Percentiles rank a stretch among this genome's conserved stretches.
phyloP scores from a whole-genome alignment of 169 alveolate species.

The Eimeria tenella region DNA sequence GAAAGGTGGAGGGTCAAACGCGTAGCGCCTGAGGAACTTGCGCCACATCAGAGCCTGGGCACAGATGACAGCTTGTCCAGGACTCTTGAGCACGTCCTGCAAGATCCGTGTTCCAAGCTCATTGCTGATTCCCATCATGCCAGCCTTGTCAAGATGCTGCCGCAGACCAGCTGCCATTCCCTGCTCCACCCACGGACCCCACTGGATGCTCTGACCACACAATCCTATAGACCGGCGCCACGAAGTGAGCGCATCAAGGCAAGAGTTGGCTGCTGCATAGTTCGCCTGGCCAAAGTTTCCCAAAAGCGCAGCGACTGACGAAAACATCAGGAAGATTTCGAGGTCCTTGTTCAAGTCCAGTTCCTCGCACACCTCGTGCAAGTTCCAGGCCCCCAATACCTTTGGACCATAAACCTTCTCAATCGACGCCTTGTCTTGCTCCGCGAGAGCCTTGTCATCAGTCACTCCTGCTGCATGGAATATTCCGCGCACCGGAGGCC shows the following conservation, averaged over 20 bases:
- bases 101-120: constrained; percentile 84
- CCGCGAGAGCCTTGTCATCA: constrained; percentile 80
- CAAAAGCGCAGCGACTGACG: constrained; percentile 85
- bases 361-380: constrained; percentile 82
- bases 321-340: constrained; percentile 82
- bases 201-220: constrained; percentile 84
- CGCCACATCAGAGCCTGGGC: constrained; percentile 85
- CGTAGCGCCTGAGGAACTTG: constrained; percentile 81
- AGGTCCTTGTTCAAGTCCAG: constrained; percentile 73
- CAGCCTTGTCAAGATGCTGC: constrained; percentile 85
- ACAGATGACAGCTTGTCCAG: constrained; percentile 78
- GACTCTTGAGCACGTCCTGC: constrained; percentile 69
- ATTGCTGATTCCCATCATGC: constrained; percentile 85
- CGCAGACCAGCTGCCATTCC: constrained; percentile 82
- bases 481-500: constrained; percentile 78
- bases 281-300: constrained; percentile 87
- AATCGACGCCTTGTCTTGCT: constrained; percentile 78
- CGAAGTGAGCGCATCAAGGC: constrained; percentile 83
- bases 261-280: constrained; percentile 87
- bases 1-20: constrained; percentile 77
- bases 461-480: constrained; percentile 87
- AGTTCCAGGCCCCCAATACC: constrained; percentile 87
- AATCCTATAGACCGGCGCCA: constrained; percentile 83
- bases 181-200: constrained; percentile 89
- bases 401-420: constrained; percentile 84